These are phyloP conservation scores for Antitrichia curtipendula DNA, from an alignment of 225 moss, liverwort and hornwort species.

Conservation along the genomic window DNA sequence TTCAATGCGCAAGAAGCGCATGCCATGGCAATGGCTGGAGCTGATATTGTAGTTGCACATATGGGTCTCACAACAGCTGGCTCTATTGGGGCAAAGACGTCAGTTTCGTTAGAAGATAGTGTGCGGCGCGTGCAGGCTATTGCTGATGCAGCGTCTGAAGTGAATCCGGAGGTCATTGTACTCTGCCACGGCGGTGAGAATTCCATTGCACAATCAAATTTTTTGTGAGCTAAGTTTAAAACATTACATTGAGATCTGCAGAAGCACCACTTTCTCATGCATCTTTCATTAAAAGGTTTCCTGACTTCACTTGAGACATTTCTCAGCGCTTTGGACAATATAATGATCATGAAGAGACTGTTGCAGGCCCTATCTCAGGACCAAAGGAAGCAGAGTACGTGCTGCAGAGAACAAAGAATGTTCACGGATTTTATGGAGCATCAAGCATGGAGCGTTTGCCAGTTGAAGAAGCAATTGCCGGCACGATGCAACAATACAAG, in stretches of 20 bases:
- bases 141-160: slow-evolving; percentile 66
- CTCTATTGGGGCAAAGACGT: slow-evolving; percentile 74
- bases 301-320: background rate
- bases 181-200: slow-evolving; percentile 81
- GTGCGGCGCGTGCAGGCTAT: slow-evolving; percentile 80
- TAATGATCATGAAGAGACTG: background rate
- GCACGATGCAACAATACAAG: slow-evolving; percentile 82
- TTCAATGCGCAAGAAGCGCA: slow-evolving; percentile 74
- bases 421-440: slow-evolving; percentile 95
- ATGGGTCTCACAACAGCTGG: slow-evolving; percentile 97
- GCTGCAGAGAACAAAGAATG: slow-evolving; percentile 63
- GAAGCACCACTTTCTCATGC: background rate
- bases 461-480: slow-evolving; percentile 78
- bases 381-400: slow-evolving; percentile 85
- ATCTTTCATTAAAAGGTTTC: background rate
- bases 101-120: slow-evolving; percentile 68
- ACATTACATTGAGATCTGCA: background rate
- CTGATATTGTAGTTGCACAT: slow-evolving; percentile 90
- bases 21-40: slow-evolving; percentile 94
- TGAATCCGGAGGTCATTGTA: slow-evolving; percentile 65
- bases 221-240: background rate
- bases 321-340: background rate
- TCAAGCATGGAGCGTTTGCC: slow-evolving; percentile 96
- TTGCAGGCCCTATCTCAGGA: slow-evolving; percentile 81
- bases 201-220: background rate